These are phyloP conservation scores for Cryptosporidium canis DNA, from an alignment of 169 alveolate species.

Conservation along the genomic window DNA sequence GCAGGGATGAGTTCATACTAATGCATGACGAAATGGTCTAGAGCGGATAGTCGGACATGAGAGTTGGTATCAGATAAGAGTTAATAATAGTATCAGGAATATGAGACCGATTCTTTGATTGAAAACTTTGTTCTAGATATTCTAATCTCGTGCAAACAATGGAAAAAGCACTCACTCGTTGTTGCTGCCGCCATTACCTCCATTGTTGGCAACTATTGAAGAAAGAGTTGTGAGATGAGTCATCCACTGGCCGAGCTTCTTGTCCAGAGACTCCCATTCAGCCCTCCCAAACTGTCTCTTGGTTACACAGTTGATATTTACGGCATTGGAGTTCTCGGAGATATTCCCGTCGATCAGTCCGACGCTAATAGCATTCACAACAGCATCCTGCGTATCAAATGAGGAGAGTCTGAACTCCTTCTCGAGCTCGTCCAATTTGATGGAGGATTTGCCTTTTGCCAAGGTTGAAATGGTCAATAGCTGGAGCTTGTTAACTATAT, in stretches of 20 bases:
- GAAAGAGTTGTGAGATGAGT: constrained; percentile 12
- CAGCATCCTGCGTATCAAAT: constrained; percentile 66
- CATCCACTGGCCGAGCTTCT: constrained; percentile 42
- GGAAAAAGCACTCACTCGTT: too few relatives aligned
- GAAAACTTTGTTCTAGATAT: constrained; percentile 1
- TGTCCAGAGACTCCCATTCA: constrained; percentile 48
- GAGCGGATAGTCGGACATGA: neutral
- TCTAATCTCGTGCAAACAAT: neutral
- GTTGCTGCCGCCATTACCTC: neutral
- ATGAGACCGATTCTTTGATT: neutral
- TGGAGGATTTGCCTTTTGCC: constrained; percentile 13
- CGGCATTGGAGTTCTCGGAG: constrained; percentile 30
- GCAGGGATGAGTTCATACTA: constrained; percentile 82
- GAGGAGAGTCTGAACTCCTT: constrained; percentile 51
- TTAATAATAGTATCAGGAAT: neutral
- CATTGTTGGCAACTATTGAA: neutral
- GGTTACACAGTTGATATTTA: constrained; percentile 34
- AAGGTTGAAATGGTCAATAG: constrained; percentile 44
- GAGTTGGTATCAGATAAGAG: neutral
- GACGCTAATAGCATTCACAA: constrained; percentile 61
- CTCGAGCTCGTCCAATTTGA: constrained; percentile 31
- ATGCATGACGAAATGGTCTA: constrained; percentile 77
- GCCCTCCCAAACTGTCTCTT: constrained; percentile 57
- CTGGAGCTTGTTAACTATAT: constrained; percentile 36
- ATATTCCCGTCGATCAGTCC: constrained; percentile 61